Evolutionary conservation across 768 basidiomycete genomes (phyloP), one percentile per base, ranked within the genome.

Genomic region (Crepidotus variabilis): DNA sequence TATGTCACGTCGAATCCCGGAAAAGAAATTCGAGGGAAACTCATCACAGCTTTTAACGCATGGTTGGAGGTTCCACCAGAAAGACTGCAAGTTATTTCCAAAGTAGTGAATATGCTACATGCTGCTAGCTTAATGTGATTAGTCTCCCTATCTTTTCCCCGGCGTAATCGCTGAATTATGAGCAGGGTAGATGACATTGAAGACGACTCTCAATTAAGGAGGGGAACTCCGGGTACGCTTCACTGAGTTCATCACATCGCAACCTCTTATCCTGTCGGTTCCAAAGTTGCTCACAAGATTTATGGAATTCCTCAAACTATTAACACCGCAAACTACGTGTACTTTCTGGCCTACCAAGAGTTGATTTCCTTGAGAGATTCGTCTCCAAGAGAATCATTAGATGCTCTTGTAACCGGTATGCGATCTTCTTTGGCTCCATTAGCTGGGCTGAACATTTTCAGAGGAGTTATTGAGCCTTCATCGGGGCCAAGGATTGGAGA

Each of bases 231-330:
- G 64, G 91, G 90, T 80, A 65, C 33, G 75, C 63, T 35, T 13
- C 47, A 6, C 28, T 20, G 10, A 24, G 9, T 18, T 56, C 23
- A 43, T 48, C 48, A 18, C 32, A 45, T 16, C 16, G 20, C 8
- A 2, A 34, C 18, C 47, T 22, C 24, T 43, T 47, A 43, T n/a
- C 33, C 32, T 32, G 23, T 52, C 21, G 13, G 18, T 47, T n/a
- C n/a, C 56, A 0, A 59, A 87, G 95, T 95, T 21, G 85, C 92
- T 0, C 95, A 99, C 75, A 92, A 92, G 75, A 96, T 99, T 61
- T 99, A 96, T 63, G 96, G 96, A 1, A 75, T 97, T 2, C 93
- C 96, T 0, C 96, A 98, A 67, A 97, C 96, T 0, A 94, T 99
- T 74, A 99, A 99, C 68, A 86, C 89, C 0, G 96, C 96, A 0